Evolutionary conservation across 2,329 filamentous ascomycete genomes (phyloP), one percentile per base, ranked within the genome.

Genomic region (Pseudocercospora crystallina): DNA sequence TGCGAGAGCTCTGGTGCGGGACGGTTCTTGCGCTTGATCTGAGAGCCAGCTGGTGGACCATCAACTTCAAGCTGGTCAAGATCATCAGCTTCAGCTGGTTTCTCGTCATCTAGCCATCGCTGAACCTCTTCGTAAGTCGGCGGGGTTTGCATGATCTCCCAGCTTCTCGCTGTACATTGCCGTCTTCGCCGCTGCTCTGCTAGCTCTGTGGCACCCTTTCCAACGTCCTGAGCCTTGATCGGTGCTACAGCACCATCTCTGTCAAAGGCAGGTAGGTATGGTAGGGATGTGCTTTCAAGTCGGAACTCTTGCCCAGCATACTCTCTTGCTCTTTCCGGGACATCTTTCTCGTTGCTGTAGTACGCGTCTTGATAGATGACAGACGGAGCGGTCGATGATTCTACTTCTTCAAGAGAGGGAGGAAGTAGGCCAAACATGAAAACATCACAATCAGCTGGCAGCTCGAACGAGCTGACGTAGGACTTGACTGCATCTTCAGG

Each of bases 261-360:
- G 49, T 65, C 60, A 59, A 97, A 97, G 0, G 81, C 75, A 0
- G 90, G 88, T 2, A 97, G 80, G 69, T 84, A 96, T 0, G 88
- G 89, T 7, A 95, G 66, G 1, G 86, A 88, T 47, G 80, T 83
- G 53, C 90, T 86, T 62, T 84, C 80, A 5, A 96, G 73, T 51
- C 83, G 86, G 66, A 95, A 96, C 61, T 95, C 88, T 60, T 84
- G 84, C 3, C 92, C 92, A 5, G 88, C 92, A 71, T 96, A 97
- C 69, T 96, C 90, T 46, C 89, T 80, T 30, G 79, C 71, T 46
- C 86, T 81, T 34, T 85, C 79, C 10, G 91, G 90, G 0, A 96
- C 87, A 69, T 97, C 94, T 43, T 77, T 79, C 54, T 95, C 89
- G 26, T 88, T 79, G 60, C 90, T 88, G 66, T 96, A 97, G 63